These are phyloP conservation scores for Trichoderma endophyticum DNA, from an alignment of 2,329 filamentous ascomycete species.

Conservation along the genomic window DNA sequence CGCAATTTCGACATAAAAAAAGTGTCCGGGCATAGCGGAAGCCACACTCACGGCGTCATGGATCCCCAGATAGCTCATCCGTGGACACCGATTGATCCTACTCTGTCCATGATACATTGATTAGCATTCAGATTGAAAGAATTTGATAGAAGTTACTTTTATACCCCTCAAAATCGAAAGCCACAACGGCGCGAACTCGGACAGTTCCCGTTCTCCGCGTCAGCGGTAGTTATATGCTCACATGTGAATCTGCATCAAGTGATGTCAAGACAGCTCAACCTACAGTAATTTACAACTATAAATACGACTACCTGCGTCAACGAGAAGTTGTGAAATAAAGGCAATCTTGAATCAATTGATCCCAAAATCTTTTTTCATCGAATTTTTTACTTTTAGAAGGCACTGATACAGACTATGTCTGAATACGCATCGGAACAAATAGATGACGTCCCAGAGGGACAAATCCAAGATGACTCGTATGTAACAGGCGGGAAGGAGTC, in stretches of 20 bases:
- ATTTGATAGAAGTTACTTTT: not conserved
- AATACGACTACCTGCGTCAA: not conserved
- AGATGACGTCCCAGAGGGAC: not conserved
- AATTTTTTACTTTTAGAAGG: not conserved
- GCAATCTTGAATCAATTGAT: not conserved
- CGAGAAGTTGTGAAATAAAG: not conserved
- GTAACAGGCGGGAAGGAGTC: not conserved
- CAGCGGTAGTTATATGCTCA: not conserved
- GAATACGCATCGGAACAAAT: not conserved
- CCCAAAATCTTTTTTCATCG: not conserved
- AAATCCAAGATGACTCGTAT: constrained; percentile 14
- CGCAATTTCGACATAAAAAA: not conserved
- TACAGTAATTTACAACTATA: not conserved
- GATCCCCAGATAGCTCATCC: not conserved
- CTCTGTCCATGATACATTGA: not conserved
- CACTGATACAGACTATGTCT: not conserved
- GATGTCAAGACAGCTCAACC: not conserved
- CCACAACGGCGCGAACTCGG: not conserved
- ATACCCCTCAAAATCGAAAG: not conserved
- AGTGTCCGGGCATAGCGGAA: not conserved
- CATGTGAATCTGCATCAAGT: not conserved
- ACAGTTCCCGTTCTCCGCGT: not conserved
- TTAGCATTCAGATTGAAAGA: not conserved
- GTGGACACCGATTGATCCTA: not conserved
- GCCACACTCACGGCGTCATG: not conserved